These are phyloP conservation scores for Chromera velia DNA, from an alignment of 73 alveolate species.

Conservation along the genomic window DNA sequence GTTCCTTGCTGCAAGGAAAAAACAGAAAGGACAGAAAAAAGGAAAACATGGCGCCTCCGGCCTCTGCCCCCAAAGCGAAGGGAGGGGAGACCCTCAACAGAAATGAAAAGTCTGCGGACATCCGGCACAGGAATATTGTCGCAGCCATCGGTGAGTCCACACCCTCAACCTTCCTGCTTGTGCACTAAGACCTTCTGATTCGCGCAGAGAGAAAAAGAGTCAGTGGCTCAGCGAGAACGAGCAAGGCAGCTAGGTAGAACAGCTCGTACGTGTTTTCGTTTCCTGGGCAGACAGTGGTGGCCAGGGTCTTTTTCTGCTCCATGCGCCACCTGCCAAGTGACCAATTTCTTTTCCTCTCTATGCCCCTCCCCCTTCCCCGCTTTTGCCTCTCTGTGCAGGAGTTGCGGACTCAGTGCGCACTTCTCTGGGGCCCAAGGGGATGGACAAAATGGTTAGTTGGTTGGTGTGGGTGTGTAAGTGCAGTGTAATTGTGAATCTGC, in stretches of 20 bases:
- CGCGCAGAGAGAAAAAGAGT: conserved; percentile 13
- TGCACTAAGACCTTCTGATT: neutral
- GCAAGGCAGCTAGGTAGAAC: no score
- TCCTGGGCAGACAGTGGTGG: no score
- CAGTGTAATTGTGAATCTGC: neutral
- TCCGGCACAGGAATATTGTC: conserved; percentile 42
- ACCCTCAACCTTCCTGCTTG: neutral
- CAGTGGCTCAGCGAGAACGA: neutral
- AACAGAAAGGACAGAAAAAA: no score
- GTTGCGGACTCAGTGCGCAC: conserved; percentile 95
- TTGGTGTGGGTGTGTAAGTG: conserved; percentile 42
- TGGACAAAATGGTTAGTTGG: conserved; percentile 96
- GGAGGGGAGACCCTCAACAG: no score
- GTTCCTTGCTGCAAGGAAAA: no score
- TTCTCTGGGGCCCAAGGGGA: conserved; percentile 98
- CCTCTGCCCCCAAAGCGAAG: no score
- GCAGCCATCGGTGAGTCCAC: conserved; percentile 34
- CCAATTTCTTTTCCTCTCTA: no score
- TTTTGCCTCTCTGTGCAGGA: conserved; percentile 42
- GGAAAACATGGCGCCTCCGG: no score
- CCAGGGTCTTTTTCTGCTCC: no score
- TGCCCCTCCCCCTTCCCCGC: no score
- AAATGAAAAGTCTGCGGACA: conserved; percentile 20
- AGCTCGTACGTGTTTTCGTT: no score
- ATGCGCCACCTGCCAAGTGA: no score